Evolutionary conservation across 257 asterid species (phyloP), one percentile per base, ranked within the genome.

Genomic region (Orobanche coerulescens): DNA sequence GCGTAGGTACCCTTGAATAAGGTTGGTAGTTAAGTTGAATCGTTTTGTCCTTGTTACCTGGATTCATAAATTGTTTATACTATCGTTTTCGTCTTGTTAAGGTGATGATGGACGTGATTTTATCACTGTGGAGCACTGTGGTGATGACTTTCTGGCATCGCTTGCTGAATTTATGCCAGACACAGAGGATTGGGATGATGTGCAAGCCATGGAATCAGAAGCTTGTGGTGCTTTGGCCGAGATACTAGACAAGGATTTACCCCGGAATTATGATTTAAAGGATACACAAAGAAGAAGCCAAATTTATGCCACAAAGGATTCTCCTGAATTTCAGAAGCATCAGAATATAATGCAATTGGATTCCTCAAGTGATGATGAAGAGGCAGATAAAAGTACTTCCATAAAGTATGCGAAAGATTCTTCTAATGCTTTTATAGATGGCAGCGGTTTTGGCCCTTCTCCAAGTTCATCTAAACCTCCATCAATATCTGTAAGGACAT

Each of bases 141-240:
- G 98, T 22, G 98, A 88, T 71, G 97, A 92, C 69, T 92, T 72
- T 71, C 79, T 92, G 69, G 90, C 94, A 62, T 81, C 89, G n/a
- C 82, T 92, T 67, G 97, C 94, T 37, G 98, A 92, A 47, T 80
- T 75, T 15, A 74, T 84, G 81, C 84, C 76, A 67, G 84, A 84
- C 60, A 64, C 79, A 7, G 95, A 88, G 85, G 98, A 92, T 61
- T 92, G 98, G 98, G 98, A 88, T 71, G 95, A 88, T 76, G 73
- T 81, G 66, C 84, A 82, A 72, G 88, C 87, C 61, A 73, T 86
- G 84, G 98, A 89, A 63, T 74, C 94, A 19, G 94, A 88, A 81
- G 94, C 95, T 60, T 89, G 95, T 34, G 87, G 95, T 67, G 76
- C 85, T 66, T 70, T 92, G 77, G 62, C 78, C 33, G 89, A 88